Percentiles rank a stretch among this genome's conserved stretches.
Conservation (phyloP, 139 green algal genomes). For the Picochlorum costavermella region DNA sequence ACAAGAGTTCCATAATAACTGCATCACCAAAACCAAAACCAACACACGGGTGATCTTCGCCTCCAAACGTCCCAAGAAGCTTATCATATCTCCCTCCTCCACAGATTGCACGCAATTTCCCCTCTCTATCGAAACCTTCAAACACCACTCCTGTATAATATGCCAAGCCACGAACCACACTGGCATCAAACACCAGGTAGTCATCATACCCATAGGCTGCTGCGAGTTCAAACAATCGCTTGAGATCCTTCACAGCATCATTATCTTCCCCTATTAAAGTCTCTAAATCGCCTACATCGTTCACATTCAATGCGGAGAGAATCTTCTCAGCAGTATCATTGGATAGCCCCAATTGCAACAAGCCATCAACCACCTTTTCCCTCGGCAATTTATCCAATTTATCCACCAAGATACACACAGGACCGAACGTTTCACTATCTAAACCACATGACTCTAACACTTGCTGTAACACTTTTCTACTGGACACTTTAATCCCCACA, state of each 20-base stretch:
- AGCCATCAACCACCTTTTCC: slow-evolving; percentile 54
- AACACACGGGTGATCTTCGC: slow-evolving; percentile 64
- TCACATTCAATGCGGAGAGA: slow-evolving; percentile 47
- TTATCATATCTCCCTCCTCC: slow-evolving; percentile 91
- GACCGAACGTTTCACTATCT: slow-evolving; percentile 54
- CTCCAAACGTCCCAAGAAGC: slow-evolving; percentile 82
- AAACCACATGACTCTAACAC: slow-evolving; percentile 52
- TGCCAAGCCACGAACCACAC: slow-evolving; percentile 86
- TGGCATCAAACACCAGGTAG: slow-evolving; percentile 90
- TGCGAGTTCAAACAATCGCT: slow-evolving; percentile 72
- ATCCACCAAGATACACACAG: slow-evolving; percentile 89
- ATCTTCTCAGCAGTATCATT: slow-evolving; percentile 53
- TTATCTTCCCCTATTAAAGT: slow-evolving; percentile 33
- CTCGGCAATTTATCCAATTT: slow-evolving; percentile 83
- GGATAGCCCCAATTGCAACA: slow-evolving; percentile 49
- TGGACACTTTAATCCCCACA: slow-evolving; percentile 88
- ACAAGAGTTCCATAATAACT: slow-evolving; percentile 96
- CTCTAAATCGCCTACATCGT: slow-evolving; percentile 50
- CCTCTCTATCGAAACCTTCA: slow-evolving; percentile 84
- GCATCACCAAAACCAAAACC: slow-evolving; percentile 95
- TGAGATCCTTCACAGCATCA: slow-evolving; percentile 65
- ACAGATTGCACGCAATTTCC: slow-evolving; percentile 88
- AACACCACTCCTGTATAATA: slow-evolving; percentile 97
- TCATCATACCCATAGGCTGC: slow-evolving; percentile 77
- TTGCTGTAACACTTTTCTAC: slow-evolving; percentile 75